Evolutionary conservation across 2,329 filamentous ascomycete species (phyloP).

Genomic region (Phialemoniopsis sp.): DNA sequence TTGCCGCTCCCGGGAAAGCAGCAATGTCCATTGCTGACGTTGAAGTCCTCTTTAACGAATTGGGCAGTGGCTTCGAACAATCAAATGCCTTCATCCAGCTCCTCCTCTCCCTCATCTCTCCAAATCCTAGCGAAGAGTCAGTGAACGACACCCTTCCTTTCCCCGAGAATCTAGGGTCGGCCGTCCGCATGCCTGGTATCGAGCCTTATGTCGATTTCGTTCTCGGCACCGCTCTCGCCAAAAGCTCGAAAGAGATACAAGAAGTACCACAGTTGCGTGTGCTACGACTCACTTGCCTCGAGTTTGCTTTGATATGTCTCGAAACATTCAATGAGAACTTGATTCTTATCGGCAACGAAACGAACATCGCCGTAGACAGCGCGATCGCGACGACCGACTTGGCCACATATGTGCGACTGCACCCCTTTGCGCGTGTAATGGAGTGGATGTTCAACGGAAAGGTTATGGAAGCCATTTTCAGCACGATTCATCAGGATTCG

Average conservation of each 20-base stretch:
- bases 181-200: constrained; percentile 75
- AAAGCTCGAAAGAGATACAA: constrained; percentile 59
- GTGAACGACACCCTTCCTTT: constrained; percentile 79
- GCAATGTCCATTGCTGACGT: constrained; percentile 31
- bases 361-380: constrained; percentile 69
- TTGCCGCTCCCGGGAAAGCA: constrained; percentile 9
- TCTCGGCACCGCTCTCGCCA: constrained; percentile 71
- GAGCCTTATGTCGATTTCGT: constrained; percentile 92
- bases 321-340: constrained; percentile 91
- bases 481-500: constrained; percentile 72
- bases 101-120: constrained; percentile 60
- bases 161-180: constrained; percentile 76
- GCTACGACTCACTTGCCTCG: constrained; percentile 74
- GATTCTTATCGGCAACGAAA: constrained; percentile 77
- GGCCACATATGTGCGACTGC: constrained; percentile 75
- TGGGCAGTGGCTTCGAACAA: constrained; percentile 79
- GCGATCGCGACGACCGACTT: constrained; percentile 73
- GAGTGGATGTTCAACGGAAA: constrained; percentile 97
- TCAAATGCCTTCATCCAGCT: constrained; percentile 79
- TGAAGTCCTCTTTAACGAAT: constrained; percentile 67
- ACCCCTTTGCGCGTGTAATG: constrained; percentile 93
- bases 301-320: constrained; percentile 77
- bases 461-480: constrained; percentile 75
- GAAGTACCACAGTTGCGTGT: constrained; percentile 68
- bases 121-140: constrained; percentile 55